Percentiles rank a stretch among this genome's conserved stretches.
These are phyloP conservation scores for Helotiales sp. DNA, from an alignment of 2,329 filamentous ascomycete genomes.

Conservation along the genomic window DNA sequence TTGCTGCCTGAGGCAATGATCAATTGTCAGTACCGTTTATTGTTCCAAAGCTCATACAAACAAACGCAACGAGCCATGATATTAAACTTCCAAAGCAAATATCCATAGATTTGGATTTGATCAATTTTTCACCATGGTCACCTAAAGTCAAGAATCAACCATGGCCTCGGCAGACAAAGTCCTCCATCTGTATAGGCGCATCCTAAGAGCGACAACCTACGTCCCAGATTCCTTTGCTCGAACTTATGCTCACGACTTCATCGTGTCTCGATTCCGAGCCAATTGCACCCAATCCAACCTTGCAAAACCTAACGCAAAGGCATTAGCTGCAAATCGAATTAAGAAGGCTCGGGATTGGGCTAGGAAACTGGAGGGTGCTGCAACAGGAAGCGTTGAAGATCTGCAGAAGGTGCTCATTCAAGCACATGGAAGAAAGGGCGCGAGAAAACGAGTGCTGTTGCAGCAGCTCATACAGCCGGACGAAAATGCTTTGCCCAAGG, in stretches of 20 bases:
- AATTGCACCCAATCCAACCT: neutral
- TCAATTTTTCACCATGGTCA: neutral
- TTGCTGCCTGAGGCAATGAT: too few species aligned
- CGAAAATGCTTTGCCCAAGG: slow-evolving; percentile 38
- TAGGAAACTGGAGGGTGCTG: slow-evolving; percentile 52
- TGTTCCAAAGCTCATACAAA: neutral
- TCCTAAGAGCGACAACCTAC: slow-evolving; percentile 62
- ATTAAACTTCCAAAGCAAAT: neutral
- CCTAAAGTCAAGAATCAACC: neutral
- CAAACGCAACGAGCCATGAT: neutral
- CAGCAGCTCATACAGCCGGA: slow-evolving; percentile 37
- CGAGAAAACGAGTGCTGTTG: slow-evolving; percentile 50
- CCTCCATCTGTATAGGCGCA: slow-evolving; percentile 51
- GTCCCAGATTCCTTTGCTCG: slow-evolving; percentile 52
- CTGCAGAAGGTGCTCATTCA: slow-evolving; percentile 49
- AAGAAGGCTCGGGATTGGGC: slow-evolving; percentile 45
- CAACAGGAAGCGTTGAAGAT: slow-evolving; percentile 47
- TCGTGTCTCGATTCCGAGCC: slow-evolving; percentile 45
- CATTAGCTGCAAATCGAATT: slow-evolving; percentile 26
- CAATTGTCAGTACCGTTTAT: too few species aligned
- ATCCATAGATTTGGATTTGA: neutral
- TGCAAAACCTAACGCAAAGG: neutral
- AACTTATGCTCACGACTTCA: slow-evolving; percentile 42
- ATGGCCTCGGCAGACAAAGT: neutral
- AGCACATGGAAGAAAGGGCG: slow-evolving; percentile 55